Conservation (phyloP, 2,329 filamentous ascomycete species). For the Dactylellina cionopaga region DNA sequence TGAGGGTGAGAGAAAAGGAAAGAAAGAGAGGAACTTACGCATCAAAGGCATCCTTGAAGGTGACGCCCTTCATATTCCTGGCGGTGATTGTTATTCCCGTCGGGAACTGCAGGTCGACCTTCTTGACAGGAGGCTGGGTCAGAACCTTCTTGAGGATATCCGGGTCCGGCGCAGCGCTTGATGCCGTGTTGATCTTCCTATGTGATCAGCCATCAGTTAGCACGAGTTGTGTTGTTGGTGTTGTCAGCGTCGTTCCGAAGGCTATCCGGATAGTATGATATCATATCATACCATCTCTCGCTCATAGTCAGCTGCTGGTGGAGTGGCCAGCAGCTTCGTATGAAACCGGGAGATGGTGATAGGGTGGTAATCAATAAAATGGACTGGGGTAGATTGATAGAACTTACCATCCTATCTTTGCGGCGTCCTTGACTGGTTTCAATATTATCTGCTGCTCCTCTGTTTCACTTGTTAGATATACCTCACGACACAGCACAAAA, state of each 20-base stretch:
- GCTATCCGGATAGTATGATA: background rate
- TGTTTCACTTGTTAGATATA: no score
- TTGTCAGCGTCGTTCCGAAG: no score
- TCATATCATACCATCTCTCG: conserved; percentile 30
- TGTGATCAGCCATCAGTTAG: background rate
- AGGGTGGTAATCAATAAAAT: background rate
- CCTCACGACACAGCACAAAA: no score
- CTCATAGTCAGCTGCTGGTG: no score
- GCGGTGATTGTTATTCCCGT: conserved; percentile 87
- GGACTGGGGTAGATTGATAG: background rate
- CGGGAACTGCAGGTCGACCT: conserved; percentile 92
- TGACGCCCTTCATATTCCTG: conserved; percentile 91
- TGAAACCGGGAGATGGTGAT: no score
- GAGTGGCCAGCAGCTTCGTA: no score
- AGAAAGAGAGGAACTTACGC: conserved; percentile 59
- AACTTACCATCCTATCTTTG: conserved; percentile 40
- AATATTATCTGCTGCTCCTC: background rate
- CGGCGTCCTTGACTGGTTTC: conserved; percentile 22
- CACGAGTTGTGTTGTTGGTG: conserved; percentile 4
- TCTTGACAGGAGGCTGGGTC: conserved; percentile 84
- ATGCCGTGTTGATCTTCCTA: conserved; percentile 94
- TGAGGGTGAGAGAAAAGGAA: background rate
- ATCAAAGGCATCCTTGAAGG: conserved; percentile 95
- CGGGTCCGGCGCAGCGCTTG: conserved; percentile 75
- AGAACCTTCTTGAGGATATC: conserved; percentile 83